These are phyloP conservation scores for Trametes cinnabarina DNA, from an alignment of 768 basidiomycete genomes.

Conservation along the genomic window DNA sequence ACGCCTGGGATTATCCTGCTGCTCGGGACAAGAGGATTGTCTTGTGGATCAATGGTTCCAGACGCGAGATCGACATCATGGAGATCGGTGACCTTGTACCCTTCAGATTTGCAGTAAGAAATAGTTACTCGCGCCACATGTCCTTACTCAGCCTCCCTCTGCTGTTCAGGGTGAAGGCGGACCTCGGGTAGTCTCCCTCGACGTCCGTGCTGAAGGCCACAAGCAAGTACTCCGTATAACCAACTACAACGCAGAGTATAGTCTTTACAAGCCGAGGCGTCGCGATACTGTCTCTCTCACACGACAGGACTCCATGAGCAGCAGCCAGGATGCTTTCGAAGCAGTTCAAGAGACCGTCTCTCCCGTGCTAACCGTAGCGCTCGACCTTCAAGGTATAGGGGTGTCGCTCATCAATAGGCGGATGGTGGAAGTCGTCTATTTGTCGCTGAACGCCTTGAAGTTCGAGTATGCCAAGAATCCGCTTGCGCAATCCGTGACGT, in stretches of 20 bases:
- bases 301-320: slow-evolving; percentile 69
- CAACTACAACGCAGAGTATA: slow-evolving; percentile 79
- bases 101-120: slow-evolving; percentile 76
- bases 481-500: slow-evolving; percentile 72
- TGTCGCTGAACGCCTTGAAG: slow-evolving; percentile 73
- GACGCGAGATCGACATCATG: slow-evolving; percentile 81
- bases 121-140: not conserved
- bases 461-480: slow-evolving; percentile 82
- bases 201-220: slow-evolving; percentile 86
- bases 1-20: slow-evolving; percentile 95
- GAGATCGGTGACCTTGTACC: slow-evolving; percentile 93
- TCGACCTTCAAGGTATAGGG: slow-evolving; percentile 89
- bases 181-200: slow-evolving; percentile 74
- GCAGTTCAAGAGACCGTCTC: slow-evolving; percentile 73
- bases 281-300: slow-evolving; percentile 48
- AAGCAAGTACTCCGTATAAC: slow-evolving; percentile 86
- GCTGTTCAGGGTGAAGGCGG: slow-evolving; percentile 49
- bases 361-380: slow-evolving; percentile 59
- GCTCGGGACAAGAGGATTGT: slow-evolving; percentile 76
- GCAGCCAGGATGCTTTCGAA: slow-evolving; percentile 77
- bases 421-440: slow-evolving; percentile 86
- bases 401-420: slow-evolving; percentile 86
- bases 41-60: slow-evolving; percentile 58
- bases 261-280: slow-evolving; percentile 80
- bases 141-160: not conserved